Base-by-base conservation (phyloP, 2,329 filamentous ascomycete genomes). In the Pestalotiopsis sp. region DNA sequence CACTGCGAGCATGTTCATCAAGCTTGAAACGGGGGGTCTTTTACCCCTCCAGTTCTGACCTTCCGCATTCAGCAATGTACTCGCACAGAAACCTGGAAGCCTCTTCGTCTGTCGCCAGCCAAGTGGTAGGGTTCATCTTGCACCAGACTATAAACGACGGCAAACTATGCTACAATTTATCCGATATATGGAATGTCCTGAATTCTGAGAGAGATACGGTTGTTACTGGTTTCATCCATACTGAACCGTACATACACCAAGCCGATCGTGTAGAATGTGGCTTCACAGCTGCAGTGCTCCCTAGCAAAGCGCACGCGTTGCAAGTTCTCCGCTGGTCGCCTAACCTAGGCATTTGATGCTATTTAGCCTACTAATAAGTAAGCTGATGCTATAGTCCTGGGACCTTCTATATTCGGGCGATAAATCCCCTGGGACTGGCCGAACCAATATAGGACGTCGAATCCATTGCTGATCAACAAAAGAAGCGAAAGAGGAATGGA, bases 1-100 rank as follows among this genome's bases (percentile, higher is more conserved):
- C 57, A 59, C 23, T 59, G 27, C 57, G 23, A 27, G 27, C 14
- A 27, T 13, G 57, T 23, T 59, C 57, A 59, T 27, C 5, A 59
- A 25, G 27, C 59, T 62, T 40, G 59, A 62, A 40, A 62, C 59
- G 31, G 38, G 31, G 31, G 57, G 57, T 36, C 20, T 40, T 14
- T 62, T 40, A 40, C 59, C 59, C 59, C 59, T 40, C 31, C 25
- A 40, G 27, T 20, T 62, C 36, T 62, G 27, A 62, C 59, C 59
- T 62, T 62, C 59, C 59, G n/a, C 20, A 38, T 62, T 40, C 27
- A 62, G 59, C 59, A 62, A 62, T 62, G 27, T 36, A 38, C 36
- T 62, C 59, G 59, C 59, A 20, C 45, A 27, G 27, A 40, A 36
- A n/a, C 59, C 59, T 36, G 14, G 59, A 36, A 62, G 31, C 31